These are phyloP conservation scores for Aphanoascus verrucosus DNA, from an alignment of 2,329 filamentous ascomycete genomes.

Conservation along the genomic window DNA sequence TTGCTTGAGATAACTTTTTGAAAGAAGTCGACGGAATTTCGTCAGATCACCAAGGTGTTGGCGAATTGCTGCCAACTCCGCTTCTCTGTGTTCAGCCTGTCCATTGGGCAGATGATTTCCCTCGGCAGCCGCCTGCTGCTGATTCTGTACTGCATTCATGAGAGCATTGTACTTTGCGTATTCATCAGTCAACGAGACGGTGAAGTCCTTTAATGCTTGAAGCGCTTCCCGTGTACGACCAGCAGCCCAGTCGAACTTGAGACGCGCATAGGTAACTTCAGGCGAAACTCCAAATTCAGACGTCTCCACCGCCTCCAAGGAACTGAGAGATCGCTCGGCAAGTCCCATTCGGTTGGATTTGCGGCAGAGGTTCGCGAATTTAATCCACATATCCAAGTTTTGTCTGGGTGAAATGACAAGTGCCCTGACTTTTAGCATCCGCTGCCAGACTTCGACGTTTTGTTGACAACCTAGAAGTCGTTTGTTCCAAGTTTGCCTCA, in stretches of 20 bases:
- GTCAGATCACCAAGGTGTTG: constrained; percentile 40
- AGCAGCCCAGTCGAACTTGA: constrained; percentile 93
- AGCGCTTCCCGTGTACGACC: constrained; percentile 56
- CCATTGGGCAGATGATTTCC: constrained; percentile 39
- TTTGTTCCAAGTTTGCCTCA: constrained; percentile 92
- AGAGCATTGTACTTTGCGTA: constrained; percentile 38
- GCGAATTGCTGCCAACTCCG: constrained; percentile 30
- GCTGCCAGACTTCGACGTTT: constrained; percentile 96
- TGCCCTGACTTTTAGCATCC: constrained; percentile 89
- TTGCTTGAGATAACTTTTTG: constrained; percentile 91
- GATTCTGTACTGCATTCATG: constrained; percentile 24
- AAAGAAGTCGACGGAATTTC: constrained; percentile 60
- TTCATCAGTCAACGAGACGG: constrained; percentile 49
- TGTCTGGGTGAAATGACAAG: constrained; percentile 85
- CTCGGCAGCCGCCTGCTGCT: constrained; percentile 35
- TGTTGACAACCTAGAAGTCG: constrained; percentile 89
- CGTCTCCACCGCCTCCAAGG: constrained; percentile 60
- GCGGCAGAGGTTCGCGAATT: constrained; percentile 94
- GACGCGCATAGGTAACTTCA: constrained; percentile 86
- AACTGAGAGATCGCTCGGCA: constrained; percentile 87
- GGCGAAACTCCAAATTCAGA: constrained; percentile 43
- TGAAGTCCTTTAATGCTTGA: constrained; percentile 52
- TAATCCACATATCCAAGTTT: constrained; percentile 99
- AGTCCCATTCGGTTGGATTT: constrained; percentile 92
- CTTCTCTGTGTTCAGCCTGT: constrained; percentile 31